Base-by-base conservation (phyloP, 2,329 filamentous ascomycete species). In the Aspergillus texensis region DNA sequence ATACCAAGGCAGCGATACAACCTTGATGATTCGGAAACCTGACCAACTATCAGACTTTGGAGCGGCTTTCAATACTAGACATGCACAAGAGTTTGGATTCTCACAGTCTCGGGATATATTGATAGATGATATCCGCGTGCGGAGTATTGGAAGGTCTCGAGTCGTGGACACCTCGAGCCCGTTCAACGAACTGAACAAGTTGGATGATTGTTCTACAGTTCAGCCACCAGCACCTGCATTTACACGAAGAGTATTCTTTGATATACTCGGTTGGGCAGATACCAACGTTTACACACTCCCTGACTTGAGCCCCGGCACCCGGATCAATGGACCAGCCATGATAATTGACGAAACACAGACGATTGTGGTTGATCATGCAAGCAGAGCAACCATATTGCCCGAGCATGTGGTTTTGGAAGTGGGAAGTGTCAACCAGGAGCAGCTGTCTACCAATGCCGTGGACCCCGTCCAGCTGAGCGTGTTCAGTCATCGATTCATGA, bases 401-500 rank as follows among this genome's bases (percentile, higher is more conserved):
- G 46, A 36, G 16, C 57, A 59, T 46, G 57, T 59, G 8, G 34
- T 59, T n/a, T 24, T 59, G 2, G 34, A 59, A n/a, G 46, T 59
- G 8, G 52, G 52, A 24, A 54, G 30, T 10, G 32, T 36, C 5
- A 36, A n/a, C n/a, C 32, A 58, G 45, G n/a, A 19, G n/a, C 30
- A 41, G 14, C 11, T 46, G 36, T 36, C 34, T 21, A 39, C 28
- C 16, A 14, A 19, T 9, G 21, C 30, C 19, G 45, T 36, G 21
- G 89, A 93, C 72, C 91, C 91, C 0, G 90, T 93, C 67, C 85
- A 91, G 80, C 84, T 94, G 2, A 90, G 87, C 71, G 90, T 94
- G 62, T 93, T 94, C 67, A 89, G 89, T 1, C 90, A 94, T 74
- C 85, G 91, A 9, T 94, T 94, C 77, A 93, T 93, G 90, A 88